Conservation (phyloP, 306 rosid species). For the Acacia crassicarpa region DNA sequence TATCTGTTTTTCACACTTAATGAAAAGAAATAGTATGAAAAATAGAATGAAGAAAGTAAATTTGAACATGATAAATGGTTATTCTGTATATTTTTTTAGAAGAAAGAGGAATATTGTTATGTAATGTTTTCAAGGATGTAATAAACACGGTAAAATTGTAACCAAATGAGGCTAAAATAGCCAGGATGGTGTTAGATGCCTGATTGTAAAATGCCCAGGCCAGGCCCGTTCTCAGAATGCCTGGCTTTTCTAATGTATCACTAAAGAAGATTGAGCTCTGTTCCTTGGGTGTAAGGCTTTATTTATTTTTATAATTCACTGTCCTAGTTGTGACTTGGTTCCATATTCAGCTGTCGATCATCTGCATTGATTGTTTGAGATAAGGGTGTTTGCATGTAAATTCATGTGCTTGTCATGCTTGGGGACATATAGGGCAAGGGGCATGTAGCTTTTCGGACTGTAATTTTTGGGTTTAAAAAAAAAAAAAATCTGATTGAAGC, state of each 20-base stretch:
- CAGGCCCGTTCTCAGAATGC: background rate
- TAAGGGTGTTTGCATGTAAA: constrained; percentile 2
- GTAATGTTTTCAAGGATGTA: too few relatives aligned
- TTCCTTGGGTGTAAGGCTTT: constrained; percentile 3
- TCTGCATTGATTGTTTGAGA: constrained; percentile 22
- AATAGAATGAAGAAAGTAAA: background rate
- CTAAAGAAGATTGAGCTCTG: background rate
- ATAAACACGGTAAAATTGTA: too few relatives aligned
- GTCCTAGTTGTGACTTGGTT: background rate
- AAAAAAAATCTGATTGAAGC: background rate
- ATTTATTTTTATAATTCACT: background rate
- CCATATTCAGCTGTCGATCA: background rate
- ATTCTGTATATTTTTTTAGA: too few relatives aligned
- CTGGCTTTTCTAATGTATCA: background rate
- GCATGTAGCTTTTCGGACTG: background rate
- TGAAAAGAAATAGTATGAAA: background rate
- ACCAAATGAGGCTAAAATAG: background rate
- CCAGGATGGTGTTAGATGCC: background rate
- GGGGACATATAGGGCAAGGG: background rate
- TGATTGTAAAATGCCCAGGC: constrained; percentile 4
- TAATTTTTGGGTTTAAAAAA: background rate
- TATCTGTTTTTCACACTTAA: background rate
- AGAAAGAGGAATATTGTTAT: too few relatives aligned
- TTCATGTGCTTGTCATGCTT: background rate
- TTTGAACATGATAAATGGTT: background rate